Percentiles rank a stretch among this genome's conserved stretches.
Evolutionary conservation across 768 basidiomycete species (phyloP).

Genomic region (Leccinellum albellum): DNA sequence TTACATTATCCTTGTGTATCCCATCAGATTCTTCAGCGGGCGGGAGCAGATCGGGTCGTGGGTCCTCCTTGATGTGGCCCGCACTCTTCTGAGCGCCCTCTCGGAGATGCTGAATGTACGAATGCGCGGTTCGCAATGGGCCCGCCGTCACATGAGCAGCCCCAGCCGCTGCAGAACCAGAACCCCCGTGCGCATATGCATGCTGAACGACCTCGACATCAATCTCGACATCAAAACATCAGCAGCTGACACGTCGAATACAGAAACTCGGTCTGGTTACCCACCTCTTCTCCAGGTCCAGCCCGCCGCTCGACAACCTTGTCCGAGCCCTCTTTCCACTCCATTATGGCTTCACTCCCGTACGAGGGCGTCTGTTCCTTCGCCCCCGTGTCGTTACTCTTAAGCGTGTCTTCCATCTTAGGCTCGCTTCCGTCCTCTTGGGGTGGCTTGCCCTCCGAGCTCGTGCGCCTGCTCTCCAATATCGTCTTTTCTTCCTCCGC

Average conservation of each 20-base stretch:
- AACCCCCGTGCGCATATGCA: conserved; percentile 23
- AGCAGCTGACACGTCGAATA: conserved; percentile 2
- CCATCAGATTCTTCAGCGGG: conserved; percentile 10
- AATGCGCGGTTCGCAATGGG: conserved; percentile 2
- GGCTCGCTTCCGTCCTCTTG: conserved; percentile 8
- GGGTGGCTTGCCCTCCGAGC: conserved; percentile 2
- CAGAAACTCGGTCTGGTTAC: conserved; percentile 13
- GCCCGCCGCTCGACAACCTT: conserved; percentile 58
- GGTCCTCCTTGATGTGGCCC: conserved; percentile 16
- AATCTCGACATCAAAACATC: conserved; percentile 40
- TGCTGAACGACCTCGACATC: conserved; percentile 61
- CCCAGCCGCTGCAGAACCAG: not conserved
- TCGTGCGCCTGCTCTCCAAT: conserved; percentile 24
- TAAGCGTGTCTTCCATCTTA: conserved; percentile 8
- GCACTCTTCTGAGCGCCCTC: conserved; percentile 23
- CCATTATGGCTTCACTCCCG: conserved; percentile 37
- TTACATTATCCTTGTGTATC: conserved; percentile 3
- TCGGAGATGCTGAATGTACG: conserved; percentile 13
- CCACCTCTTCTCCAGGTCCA: conserved; percentile 66
- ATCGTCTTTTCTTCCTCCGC: conserved; percentile 29
- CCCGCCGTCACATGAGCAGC: not conserved
- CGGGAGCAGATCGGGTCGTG: conserved; percentile 15
- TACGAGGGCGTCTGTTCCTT: conserved; percentile 44
- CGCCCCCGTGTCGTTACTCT: conserved; percentile 12
- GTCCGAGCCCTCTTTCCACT: conserved; percentile 73